These are phyloP conservation scores for Boletus pseudo-olivaceus DNA, from an alignment of 768 basidiomycete genomes.

Conservation along the genomic window DNA sequence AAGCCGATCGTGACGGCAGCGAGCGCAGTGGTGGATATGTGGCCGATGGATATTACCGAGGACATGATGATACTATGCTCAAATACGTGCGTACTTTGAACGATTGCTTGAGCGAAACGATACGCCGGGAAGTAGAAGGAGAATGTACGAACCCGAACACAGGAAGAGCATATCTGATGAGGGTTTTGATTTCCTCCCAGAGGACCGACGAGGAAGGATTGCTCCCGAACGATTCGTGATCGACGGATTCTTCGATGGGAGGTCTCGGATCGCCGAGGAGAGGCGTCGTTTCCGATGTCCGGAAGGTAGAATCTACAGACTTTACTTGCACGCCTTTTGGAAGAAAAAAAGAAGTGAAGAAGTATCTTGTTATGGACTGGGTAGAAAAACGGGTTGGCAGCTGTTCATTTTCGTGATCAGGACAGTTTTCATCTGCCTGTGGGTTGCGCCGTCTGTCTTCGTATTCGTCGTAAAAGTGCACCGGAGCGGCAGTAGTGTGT, in stretches of 20 bases:
- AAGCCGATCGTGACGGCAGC: conserved; percentile 77
- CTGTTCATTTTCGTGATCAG: conserved; percentile 1
- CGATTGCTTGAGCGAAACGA: not conserved
- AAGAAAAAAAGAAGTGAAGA: not conserved
- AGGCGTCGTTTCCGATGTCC: conserved; percentile 50
- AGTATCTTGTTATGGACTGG: conserved; percentile 1
- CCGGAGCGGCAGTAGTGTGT: conserved; percentile 36
- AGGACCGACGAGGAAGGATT: conserved; percentile 4
- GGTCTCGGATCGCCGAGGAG: conserved; percentile 52
- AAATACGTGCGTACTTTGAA: conserved; percentile 58
- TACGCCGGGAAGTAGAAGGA: not conserved
- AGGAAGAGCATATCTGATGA: conserved; percentile 65
- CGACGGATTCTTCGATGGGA: conserved; percentile 30
- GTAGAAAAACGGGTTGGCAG: not conserved
- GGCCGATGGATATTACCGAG: conserved; percentile 87
- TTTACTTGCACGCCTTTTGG: not conserved
- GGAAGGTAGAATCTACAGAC: not conserved
- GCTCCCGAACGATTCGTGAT: conserved; percentile 32
- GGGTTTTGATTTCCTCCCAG: conserved; percentile 32
- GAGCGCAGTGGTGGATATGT: conserved; percentile 84
- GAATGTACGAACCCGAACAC: conserved; percentile 62
- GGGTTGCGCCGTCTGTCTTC: conserved; percentile 6
- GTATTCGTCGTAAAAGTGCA: conserved; percentile 41
- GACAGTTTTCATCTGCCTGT: conserved; percentile 5
- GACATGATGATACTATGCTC: conserved; percentile 87